A percentile compares a stretch with the other conserved stretches of the same genome.
Evolutionary conservation across 164 flowering plant genomes (phyloP).

Genomic region (Akebia trifoliata): DNA sequence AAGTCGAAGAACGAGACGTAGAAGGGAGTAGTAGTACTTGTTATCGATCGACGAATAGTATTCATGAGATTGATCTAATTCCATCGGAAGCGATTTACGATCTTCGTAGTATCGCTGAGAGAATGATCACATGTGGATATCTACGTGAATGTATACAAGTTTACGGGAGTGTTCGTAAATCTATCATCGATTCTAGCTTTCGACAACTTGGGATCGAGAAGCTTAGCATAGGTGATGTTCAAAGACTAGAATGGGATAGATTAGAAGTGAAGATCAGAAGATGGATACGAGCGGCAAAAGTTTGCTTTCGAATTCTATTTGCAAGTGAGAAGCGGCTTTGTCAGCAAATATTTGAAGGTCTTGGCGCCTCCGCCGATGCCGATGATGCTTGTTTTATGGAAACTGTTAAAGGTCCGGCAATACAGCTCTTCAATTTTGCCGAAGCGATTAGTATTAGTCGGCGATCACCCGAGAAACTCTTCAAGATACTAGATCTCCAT

Average conservation of each 20-base stretch:
- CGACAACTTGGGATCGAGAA: too few species aligned
- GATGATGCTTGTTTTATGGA: conserved; percentile 72
- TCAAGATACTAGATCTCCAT: too few species aligned
- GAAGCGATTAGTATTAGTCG: conserved; percentile 75
- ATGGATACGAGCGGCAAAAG: conserved; percentile 76
- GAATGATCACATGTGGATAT: conserved; percentile 70
- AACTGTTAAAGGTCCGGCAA: too few species aligned
- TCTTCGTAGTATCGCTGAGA: conserved; percentile 59
- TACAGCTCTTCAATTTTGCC: conserved; percentile 70
- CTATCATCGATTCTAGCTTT: conserved; percentile 50
- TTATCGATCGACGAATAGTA: conserved; percentile 49
- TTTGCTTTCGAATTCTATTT: conserved; percentile 56
- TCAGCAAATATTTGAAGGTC: conserved; percentile 28
- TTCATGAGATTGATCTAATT: conserved; percentile 61
- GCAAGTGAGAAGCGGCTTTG: conserved; percentile 26
- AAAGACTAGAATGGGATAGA: conserved; percentile 60
- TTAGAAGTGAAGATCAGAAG: conserved; percentile 63
- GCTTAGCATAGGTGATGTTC: too few species aligned
- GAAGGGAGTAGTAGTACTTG: conserved; percentile 24
- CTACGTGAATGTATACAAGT: conserved; percentile 75
- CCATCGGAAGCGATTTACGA: conserved; percentile 49
- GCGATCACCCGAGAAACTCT: conserved; percentile 78
- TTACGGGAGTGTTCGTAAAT: conserved; percentile 60
- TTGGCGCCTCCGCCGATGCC: conserved; percentile 18
- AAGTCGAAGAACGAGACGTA: conserved; percentile 1